Conservation (phyloP, 352 stramenopile species). For the Salisapilia sapeloensis region DNA sequence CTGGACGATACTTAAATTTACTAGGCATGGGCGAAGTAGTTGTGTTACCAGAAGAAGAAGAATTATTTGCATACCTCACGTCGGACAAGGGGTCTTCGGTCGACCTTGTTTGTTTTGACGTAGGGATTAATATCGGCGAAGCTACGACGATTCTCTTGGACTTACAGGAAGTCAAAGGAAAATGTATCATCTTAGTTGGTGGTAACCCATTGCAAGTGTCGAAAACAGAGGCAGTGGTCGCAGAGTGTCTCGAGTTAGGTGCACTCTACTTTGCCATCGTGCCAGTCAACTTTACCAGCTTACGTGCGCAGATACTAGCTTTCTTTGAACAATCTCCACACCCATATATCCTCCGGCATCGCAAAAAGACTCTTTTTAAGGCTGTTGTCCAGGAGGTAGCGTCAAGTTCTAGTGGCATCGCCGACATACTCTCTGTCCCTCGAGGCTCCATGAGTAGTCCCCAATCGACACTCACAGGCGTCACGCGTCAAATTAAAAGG, state of each 20-base stretch:
- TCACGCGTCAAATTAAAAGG: too few species aligned
- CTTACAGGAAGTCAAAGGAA: conserved; percentile 17
- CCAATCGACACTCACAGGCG: too few species aligned
- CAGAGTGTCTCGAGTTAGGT: conserved; percentile 23
- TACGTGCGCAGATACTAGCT: conserved; percentile 31
- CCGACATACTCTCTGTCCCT: too few species aligned
- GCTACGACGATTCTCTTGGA: conserved; percentile 17
- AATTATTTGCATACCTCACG: conserved; percentile 15
- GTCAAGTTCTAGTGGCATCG: conserved; percentile 17
- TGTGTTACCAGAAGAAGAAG: conserved; percentile 11
- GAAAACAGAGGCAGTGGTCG: conserved; percentile 12
- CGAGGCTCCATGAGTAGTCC: conserved; percentile 15
- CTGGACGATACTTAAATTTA: conserved; percentile 55
- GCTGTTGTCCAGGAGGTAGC: conserved; percentile 8
- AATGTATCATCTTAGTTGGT: conserved; percentile 35
- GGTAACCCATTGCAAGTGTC: conserved; percentile 15
- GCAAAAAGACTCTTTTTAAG: conserved; percentile 9
- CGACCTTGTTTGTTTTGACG: conserved; percentile 54
- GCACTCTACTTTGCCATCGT: conserved; percentile 42
- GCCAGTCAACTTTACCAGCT: conserved; percentile 32
- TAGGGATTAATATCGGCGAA: conserved; percentile 22
- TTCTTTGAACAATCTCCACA: conserved; percentile 38
- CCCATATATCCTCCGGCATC: conserved; percentile 32
- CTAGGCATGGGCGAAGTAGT: conserved; percentile 37
- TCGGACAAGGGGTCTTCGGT: conserved; percentile 13